These are phyloP conservation scores for Phaffia australis DNA, from an alignment of 768 basidiomycete genomes.

Conservation along the genomic window DNA sequence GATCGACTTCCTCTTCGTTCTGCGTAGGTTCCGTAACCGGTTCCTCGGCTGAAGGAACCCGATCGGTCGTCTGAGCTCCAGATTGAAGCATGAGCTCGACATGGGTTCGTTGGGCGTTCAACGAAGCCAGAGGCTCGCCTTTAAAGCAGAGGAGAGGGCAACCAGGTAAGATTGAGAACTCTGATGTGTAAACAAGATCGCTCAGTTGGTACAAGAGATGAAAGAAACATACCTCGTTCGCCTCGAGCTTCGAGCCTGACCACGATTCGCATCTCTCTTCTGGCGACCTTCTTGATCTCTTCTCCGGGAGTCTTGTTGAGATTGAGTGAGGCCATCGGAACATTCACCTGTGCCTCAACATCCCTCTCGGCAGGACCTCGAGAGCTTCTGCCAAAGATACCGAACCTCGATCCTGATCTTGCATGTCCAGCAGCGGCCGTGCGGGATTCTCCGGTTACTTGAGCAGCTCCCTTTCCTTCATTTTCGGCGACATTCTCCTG, in stretches of 20 bases:
- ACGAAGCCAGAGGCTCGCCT: conserved; percentile 45
- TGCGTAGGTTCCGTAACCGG: conserved; percentile 25
- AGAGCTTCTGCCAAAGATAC: conserved; percentile 15
- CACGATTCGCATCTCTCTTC: conserved; percentile 61
- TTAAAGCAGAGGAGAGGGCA: conserved; percentile 8
- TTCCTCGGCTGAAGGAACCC: conserved; percentile 35
- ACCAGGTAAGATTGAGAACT: background rate
- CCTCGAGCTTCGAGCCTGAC: conserved; percentile 76
- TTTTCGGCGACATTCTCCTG: conserved; percentile 33
- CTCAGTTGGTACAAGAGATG: no score
- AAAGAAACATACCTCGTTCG: conserved; percentile 49
- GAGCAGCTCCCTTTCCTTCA: conserved; percentile 20
- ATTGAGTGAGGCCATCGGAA: background rate
- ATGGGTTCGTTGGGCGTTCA: conserved; percentile 82
- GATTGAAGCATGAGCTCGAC: conserved; percentile 53
- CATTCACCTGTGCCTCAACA: conserved; percentile 30
- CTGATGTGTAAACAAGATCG: background rate
- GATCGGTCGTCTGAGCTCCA: background rate
- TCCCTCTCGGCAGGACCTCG: conserved; percentile 26
- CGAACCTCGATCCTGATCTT: conserved; percentile 32
- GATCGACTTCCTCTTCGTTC: conserved; percentile 21
- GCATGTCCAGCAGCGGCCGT: conserved; percentile 30
- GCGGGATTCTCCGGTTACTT: conserved; percentile 25
- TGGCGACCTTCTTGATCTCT: conserved; percentile 28
- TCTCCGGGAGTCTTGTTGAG: conserved; percentile 25